Base-by-base conservation (phyloP, 345 rosid species). In the Eutrema yunnanense region DNA sequence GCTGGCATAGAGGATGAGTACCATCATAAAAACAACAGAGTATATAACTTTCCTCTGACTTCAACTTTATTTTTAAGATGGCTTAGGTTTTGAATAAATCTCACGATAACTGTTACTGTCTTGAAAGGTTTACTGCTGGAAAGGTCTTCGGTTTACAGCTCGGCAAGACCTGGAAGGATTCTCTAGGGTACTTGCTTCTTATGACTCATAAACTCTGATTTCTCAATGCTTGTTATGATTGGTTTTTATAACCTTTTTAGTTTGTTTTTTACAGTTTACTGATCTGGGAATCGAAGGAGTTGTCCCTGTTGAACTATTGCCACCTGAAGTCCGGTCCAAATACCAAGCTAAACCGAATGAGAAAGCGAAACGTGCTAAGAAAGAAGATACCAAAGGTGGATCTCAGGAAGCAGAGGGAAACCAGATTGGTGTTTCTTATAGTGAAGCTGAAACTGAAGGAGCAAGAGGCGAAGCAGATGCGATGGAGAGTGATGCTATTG, bases 141-240 rank as follows among this genome's bases (percentile, higher is more conserved):
- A 95, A 81, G 99, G 99, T 75, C 89, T 95, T 19, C 88, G 96
- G 12, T 76, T 88, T 76, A 74, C 99, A 56, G 98, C 99, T 58
- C 83, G 98, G 73, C 99, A 95, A 82, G 98, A 95, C 79, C 83
- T 95, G 81, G 98, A 95, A 67, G 96, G 96, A 62, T 95, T 95
- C 80, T 95, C 99, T 37, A 86, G 88, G 66, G 98, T 95, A 50
- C 69, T 48, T 49, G 19, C 57, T 65, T 19, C 33, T 19, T 49
- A 48, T 34, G 19, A 65, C 57, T 65, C 69, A 2, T 48, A 11
- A 37, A 49, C 58, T 50, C 19, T 49, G 6, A 13, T 69, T 49
- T 76, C 55, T 57, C 61, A 49, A n/a, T 74, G 69, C 41, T 41
- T 52, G 9, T 26, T 41, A 34, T 67, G 56, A 67, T 60, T 59